A percentile compares a stretch with the other conserved stretches of the same genome.
These are phyloP conservation scores for Corylus heterophylla DNA, from an alignment of 306 rosid species.

Conservation along the genomic window DNA sequence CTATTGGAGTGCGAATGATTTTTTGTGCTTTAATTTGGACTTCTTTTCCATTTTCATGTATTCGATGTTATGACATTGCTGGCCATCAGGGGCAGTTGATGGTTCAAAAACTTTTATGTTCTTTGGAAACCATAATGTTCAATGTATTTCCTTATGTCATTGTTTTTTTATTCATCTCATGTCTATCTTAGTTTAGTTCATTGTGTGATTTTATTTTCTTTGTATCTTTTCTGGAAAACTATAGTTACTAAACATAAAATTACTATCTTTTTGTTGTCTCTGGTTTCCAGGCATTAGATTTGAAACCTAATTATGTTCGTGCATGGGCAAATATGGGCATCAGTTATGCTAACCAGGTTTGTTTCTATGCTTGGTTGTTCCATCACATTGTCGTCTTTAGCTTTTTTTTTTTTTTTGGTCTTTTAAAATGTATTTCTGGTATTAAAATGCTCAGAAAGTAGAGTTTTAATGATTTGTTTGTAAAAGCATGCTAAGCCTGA, in stretches of 20 bases:
- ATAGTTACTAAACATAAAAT: not conserved
- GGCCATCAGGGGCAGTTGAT: not conserved
- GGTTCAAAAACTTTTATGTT: not conserved
- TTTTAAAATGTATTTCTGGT: not conserved
- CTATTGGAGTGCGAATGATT: not conserved
- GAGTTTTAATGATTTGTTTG: not conserved
- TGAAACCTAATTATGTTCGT: conserved; percentile 97
- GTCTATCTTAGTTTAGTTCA: not conserved
- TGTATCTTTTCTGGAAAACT: not conserved
- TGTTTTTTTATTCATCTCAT: not conserved
- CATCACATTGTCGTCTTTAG: conserved; percentile 13
- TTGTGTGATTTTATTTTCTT: not conserved
- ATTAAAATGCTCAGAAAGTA: not conserved
- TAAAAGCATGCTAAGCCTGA: not conserved
- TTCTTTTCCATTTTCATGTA: not conserved
- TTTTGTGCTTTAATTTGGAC: no score
- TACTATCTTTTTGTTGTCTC: conserved; percentile 2
- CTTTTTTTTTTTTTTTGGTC: not conserved
- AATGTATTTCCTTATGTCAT: not conserved
- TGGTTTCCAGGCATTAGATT: conserved; percentile 78
- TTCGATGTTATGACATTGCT: not conserved
- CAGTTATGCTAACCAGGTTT: conserved; percentile 97
- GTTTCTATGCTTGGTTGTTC: conserved; percentile 20
- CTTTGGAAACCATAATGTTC: not conserved
- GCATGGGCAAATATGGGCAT: conserved; percentile 99